A percentile compares a stretch with the other conserved stretches of the same genome.
phyloP scores from a whole-genome alignment of 495 filamentous ascomycete genomes.

The Penicillium silybi region DNA sequence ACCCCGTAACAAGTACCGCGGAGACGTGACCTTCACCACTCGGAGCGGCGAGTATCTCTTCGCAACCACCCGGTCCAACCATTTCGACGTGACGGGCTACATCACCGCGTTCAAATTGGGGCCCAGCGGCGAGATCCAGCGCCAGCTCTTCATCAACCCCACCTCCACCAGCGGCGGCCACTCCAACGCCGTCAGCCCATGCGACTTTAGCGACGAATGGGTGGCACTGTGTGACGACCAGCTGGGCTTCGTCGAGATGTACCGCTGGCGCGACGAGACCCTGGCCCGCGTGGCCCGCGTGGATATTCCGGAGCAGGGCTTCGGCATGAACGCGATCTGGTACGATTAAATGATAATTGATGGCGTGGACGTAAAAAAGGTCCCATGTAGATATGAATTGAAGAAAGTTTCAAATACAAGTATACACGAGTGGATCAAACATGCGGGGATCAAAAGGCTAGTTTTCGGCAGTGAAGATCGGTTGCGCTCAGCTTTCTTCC shows the following conservation, averaged over 20 bases:
- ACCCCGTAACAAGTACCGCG: constrained; percentile 59
- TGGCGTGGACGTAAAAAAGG: background rate
- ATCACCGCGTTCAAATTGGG: constrained; percentile 72
- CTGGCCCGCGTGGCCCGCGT: constrained; percentile 68
- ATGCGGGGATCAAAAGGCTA: background rate
- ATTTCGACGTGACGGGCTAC: constrained; percentile 71
- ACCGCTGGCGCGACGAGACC: constrained; percentile 75
- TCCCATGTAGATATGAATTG: background rate
- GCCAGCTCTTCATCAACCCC: constrained; percentile 72
- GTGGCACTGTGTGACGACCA: constrained; percentile 80
- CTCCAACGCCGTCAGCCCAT: constrained; percentile 76
- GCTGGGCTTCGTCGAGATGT: constrained; percentile 81
- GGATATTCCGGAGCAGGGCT: constrained; percentile 73
- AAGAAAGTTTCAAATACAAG: background rate
- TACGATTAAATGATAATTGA: constrained; percentile 55
- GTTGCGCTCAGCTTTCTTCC: constrained; percentile 24
- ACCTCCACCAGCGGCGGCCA: constrained; percentile 83
- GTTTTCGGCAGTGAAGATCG: constrained; percentile 23
- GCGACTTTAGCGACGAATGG: constrained; percentile 80
- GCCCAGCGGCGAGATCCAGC: constrained; percentile 65
- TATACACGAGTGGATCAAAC: background rate
- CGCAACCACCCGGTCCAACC: constrained; percentile 75
- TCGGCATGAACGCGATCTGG: constrained; percentile 90
- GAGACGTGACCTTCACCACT: constrained; percentile 70
- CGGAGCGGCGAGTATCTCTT: constrained; percentile 66